These are phyloP conservation scores for Ophiostoma triangulosporum DNA, from an alignment of 2,329 filamentous ascomycete species.

Conservation along the genomic window DNA sequence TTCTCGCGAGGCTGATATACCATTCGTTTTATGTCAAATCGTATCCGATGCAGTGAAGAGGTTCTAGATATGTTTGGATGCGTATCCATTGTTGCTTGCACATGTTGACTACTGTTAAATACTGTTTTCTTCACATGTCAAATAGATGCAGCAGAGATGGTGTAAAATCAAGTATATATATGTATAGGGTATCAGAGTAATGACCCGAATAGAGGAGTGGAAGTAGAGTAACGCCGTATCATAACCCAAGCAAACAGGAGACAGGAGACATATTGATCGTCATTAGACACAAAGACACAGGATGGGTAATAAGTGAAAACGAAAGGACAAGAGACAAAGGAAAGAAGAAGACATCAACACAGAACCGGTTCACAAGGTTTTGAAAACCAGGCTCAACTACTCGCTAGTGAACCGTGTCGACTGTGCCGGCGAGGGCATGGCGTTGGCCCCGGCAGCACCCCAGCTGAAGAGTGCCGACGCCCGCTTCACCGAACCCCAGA, in stretches of 20 bases:
- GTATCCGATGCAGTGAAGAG: background rate
- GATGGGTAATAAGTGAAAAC: background rate
- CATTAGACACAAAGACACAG: background rate
- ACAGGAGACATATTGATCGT: background rate
- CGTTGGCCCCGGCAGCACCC: background rate
- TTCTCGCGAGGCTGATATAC: conserved; percentile 7
- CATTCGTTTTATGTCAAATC: background rate
- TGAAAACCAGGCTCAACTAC: conserved; percentile 1
- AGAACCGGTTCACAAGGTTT: background rate
- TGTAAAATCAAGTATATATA: background rate
- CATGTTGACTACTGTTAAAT: no score
- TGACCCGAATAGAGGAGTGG: background rate
- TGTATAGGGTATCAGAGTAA: background rate
- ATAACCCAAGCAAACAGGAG: background rate
- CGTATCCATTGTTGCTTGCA: no score
- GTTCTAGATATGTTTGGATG: no score
- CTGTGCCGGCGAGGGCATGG: background rate
- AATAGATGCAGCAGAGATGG: no score
- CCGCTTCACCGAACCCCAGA: conserved; percentile 9
- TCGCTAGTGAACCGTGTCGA: conserved; percentile 7
- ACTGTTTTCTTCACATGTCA: no score
- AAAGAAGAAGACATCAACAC: background rate
- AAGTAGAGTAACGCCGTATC: background rate
- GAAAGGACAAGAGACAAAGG: background rate
- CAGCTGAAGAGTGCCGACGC: conserved; percentile 6